Percentiles rank a stretch among this genome's conserved stretches.
These are phyloP conservation scores for Cynanchum wilfordii DNA, from an alignment of 257 asterid species.

Conservation along the genomic window DNA sequence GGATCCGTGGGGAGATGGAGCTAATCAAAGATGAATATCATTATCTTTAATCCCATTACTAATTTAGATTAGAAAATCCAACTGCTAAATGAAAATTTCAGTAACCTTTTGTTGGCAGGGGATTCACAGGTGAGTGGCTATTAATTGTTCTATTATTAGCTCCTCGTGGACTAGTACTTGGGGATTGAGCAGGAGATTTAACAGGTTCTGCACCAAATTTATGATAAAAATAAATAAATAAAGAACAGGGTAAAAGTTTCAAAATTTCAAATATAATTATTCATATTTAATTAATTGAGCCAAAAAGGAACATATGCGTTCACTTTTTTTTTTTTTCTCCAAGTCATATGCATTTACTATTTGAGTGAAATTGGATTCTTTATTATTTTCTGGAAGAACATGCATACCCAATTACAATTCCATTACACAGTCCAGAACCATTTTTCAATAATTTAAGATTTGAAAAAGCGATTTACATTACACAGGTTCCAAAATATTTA, in stretches of 20 bases:
- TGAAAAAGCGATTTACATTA: not conserved
- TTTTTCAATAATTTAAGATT: not conserved
- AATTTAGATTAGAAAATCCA: slow-evolving; percentile 9
- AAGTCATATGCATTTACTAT: not conserved
- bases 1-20: slow-evolving; percentile 42
- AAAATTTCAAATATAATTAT: not conserved
- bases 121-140: slow-evolving; percentile 32
- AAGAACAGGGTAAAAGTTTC: slow-evolving; percentile 2
- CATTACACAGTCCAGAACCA: not conserved
- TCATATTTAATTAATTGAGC: not conserved
- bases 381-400: not conserved
- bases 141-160: slow-evolving; percentile 29
- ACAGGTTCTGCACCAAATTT: slow-evolving; percentile 39
- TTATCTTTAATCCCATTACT: slow-evolving; percentile 4
- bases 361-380: not conserved
- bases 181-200: slow-evolving; percentile 37
- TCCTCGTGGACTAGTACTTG: slow-evolving; percentile 32
- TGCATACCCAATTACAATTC: not conserved
- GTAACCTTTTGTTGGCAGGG: slow-evolving; percentile 51
- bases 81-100: slow-evolving; percentile 12
- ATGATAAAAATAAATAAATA: not conserved
- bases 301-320: not conserved
- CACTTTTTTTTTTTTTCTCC: no score
- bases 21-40: slow-evolving; percentile 32
- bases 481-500: not conserved